Percentiles rank a stretch among this genome's conserved stretches.
Evolutionary conservation across 1,284 basidiomycete species (phyloP).

Genomic region (Coriolopsis trogii): DNA sequence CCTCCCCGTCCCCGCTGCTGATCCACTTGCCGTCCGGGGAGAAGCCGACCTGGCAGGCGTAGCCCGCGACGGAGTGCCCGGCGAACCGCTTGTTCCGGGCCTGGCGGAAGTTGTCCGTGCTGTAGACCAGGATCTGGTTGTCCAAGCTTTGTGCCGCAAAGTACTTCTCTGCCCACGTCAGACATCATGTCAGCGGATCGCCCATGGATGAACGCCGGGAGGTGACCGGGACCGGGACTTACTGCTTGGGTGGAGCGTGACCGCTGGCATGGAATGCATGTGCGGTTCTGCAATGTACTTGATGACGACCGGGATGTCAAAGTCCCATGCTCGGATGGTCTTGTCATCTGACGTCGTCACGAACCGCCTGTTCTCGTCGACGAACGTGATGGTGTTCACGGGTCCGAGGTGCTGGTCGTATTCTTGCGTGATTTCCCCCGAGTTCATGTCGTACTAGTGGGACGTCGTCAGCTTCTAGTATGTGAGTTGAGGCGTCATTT

Average conservation of each 20-base stretch:
- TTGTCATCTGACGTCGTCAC: constrained; percentile 99
- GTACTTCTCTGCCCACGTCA: constrained; percentile 75
- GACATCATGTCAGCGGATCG: constrained; percentile 9
- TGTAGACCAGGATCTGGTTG: constrained; percentile 97
- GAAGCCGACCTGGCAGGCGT: constrained; percentile 96
- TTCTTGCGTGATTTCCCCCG: constrained; percentile 94
- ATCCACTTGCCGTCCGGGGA: constrained; percentile 98
- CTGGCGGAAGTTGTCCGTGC: constrained; percentile 96
- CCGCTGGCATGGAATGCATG: constrained; percentile 99
- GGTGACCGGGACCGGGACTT: constrained; percentile 39
- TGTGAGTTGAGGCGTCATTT: too few relatives aligned
- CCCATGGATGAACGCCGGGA: constrained; percentile 5
- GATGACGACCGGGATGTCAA: constrained; percentile 98
- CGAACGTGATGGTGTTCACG: constrained; percentile 98
- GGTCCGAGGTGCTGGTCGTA: constrained; percentile 99
- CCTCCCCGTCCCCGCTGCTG: constrained; percentile 93
- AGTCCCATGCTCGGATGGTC: constrained; percentile 98
- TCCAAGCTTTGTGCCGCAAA: constrained; percentile 97
- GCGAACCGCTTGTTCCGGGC: constrained; percentile 98
- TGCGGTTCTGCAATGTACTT: constrained; percentile 99
- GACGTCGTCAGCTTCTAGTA: neutral
- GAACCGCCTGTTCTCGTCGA: constrained; percentile 95
- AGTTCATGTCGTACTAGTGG: constrained; percentile 88
- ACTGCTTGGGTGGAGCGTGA: constrained; percentile 94
- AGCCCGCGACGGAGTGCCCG: constrained; percentile 95